phyloP scores from a whole-genome alignment of 1,284 basidiomycete genomes.

The Mixia osmundae region DNA sequence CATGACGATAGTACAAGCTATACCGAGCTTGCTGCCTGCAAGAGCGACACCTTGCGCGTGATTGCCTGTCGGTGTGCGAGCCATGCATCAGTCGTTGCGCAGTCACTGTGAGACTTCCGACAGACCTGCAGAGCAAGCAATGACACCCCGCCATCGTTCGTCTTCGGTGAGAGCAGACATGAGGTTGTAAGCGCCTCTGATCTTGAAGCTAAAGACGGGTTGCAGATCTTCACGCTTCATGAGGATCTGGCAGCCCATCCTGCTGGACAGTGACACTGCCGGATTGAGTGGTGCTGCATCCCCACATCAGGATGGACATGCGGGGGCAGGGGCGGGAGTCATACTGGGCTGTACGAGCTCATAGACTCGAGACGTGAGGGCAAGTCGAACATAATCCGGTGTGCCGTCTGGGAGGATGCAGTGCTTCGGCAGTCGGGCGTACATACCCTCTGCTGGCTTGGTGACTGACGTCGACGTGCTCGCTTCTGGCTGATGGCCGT shows the following conservation, averaged over 20 bases:
- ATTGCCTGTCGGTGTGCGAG: conserved; percentile 39
- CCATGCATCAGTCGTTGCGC: conserved; percentile 19
- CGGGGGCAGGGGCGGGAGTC: neutral
- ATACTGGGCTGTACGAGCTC: conserved; percentile 42
- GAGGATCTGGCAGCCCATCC: conserved; percentile 78
- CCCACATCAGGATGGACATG: neutral
- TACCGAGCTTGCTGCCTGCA: conserved; percentile 58
- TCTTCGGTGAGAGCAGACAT: conserved; percentile 76
- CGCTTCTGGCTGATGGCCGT: no score
- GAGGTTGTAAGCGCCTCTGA: conserved; percentile 93
- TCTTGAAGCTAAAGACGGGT: conserved; percentile 97
- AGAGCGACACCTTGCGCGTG: conserved; percentile 97
- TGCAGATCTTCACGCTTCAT: conserved; percentile 88
- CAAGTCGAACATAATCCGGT: conserved; percentile 83
- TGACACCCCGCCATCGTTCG: conserved; percentile 88
- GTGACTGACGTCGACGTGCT: no score
- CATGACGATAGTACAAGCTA: conserved; percentile 97
- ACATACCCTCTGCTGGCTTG: no score
- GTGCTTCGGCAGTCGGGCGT: conserved; percentile 42
- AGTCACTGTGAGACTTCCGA: conserved; percentile 24
- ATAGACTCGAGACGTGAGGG: conserved; percentile 81
- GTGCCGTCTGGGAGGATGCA: conserved; percentile 41
- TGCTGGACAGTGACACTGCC: conserved; percentile 61
- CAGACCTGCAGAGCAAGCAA: conserved; percentile 93
- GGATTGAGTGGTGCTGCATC: conserved; percentile 64